These are phyloP conservation scores for Gonium pectorale DNA, from an alignment of 139 green algal species.

Conservation along the genomic window DNA sequence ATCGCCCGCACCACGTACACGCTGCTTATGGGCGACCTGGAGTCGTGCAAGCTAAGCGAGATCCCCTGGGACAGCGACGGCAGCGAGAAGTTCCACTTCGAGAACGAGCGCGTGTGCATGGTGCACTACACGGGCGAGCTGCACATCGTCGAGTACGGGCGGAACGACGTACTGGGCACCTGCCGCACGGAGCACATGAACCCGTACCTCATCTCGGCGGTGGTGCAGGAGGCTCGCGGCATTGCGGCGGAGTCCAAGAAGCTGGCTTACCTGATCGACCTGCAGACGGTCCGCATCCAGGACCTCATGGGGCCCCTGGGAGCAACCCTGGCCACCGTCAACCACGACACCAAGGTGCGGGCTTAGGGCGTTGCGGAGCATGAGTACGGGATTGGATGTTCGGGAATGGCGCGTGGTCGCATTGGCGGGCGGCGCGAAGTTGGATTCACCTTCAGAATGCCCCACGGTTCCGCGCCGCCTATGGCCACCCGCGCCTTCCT, in stretches of 20 bases:
- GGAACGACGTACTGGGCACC: conserved; percentile 72
- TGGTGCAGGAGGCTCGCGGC: conserved; percentile 60
- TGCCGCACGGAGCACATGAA: conserved; percentile 85
- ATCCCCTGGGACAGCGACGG: conserved; percentile 65
- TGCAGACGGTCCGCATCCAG: conserved; percentile 81
- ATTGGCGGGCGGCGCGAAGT: too few relatives aligned
- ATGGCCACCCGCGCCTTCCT: too few relatives aligned
- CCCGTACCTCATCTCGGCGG: conserved; percentile 77
- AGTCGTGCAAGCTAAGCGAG: conserved; percentile 82
- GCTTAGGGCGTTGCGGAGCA: too few relatives aligned
- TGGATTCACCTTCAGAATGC: too few relatives aligned
- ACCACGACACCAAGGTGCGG: conserved; percentile 65
- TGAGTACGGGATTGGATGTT: too few relatives aligned
- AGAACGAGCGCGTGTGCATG: conserved; percentile 81
- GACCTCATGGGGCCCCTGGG: conserved; percentile 68
- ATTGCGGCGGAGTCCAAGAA: conserved; percentile 60
- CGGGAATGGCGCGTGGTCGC: too few relatives aligned
- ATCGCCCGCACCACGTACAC: conserved; percentile 79
- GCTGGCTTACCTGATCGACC: conserved; percentile 87
- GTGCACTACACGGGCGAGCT: conserved; percentile 83
- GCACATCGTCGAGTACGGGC: conserved; percentile 77
- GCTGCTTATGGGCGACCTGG: conserved; percentile 83
- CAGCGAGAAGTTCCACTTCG: conserved; percentile 80
- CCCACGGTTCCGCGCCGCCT: too few relatives aligned
- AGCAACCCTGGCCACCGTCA: conserved; percentile 70